These are phyloP conservation scores for Xylaria sp. DNA, from an alignment of 2,329 filamentous ascomycete genomes.

Conservation along the genomic window DNA sequence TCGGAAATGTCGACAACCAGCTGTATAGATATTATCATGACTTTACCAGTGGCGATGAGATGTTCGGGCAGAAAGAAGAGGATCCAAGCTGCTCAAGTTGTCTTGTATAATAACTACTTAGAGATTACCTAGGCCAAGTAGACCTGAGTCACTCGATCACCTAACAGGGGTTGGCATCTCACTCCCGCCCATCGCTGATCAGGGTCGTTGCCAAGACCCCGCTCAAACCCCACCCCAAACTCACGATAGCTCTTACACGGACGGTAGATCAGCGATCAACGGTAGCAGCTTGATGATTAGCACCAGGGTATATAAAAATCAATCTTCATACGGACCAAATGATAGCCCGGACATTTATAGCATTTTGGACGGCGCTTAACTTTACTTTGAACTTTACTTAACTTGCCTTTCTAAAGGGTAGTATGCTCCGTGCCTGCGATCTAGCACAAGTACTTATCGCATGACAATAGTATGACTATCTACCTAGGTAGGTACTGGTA, in stretches of 20 bases:
- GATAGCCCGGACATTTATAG: neutral
- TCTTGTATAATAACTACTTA: neutral
- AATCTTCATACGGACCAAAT: neutral
- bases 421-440: neutral
- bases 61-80: neutral
- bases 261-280: no score
- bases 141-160: neutral
- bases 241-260: no score
- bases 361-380: neutral
- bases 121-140: neutral
- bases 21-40: neutral
- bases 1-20: neutral
- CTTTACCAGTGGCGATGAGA: no score
- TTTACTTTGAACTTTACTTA: no score
- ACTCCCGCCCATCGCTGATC: neutral
- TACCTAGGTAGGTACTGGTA: no score
- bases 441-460: constrained; percentile 10
- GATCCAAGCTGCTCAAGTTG: neutral
- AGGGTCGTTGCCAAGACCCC: constrained; percentile 4
- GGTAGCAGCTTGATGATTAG: no score
- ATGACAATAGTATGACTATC: constrained; percentile 22
- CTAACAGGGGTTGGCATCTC: constrained; percentile 3
- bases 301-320: no score
- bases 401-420: neutral
- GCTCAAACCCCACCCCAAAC: constrained; percentile 13